A percentile compares a stretch with the other conserved stretches of the same genome.
Conservation (phyloP, 2,329 filamentous ascomycete species). For the Coniochaeta prunicola region DNA sequence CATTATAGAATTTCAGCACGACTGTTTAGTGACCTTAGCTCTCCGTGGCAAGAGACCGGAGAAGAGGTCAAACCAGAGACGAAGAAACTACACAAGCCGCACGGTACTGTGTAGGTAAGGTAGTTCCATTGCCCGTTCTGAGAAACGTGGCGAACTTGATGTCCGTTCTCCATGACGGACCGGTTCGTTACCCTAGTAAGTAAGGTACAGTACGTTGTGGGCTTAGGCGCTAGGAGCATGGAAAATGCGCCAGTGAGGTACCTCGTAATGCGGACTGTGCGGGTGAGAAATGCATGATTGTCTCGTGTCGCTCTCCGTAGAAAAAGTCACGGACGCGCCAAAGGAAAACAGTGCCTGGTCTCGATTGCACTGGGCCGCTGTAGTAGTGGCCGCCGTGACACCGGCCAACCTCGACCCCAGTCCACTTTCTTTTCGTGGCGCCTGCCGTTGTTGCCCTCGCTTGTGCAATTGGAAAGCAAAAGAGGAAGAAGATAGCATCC, state of each 20-base stretch:
- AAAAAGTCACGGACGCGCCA: not conserved
- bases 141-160: not conserved
- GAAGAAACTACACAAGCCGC: no score
- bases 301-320: constrained; percentile 13
- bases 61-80: no score
- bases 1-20: not conserved
- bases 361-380: not conserved
- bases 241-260: constrained; percentile 1
- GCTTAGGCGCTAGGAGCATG: not conserved
- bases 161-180: not conserved
- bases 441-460: not conserved
- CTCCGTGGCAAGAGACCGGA: no score
- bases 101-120: no score
- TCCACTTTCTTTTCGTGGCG: not conserved
- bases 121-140: no score
- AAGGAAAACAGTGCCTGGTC: not conserved
- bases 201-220: no score
- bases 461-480: not conserved
- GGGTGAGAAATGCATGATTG: constrained; percentile 6
- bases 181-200: no score
- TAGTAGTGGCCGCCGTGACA: not conserved
- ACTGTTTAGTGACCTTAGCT: no score
- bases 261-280: constrained; percentile 18
- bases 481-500: not conserved
- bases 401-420: not conserved